These are phyloP conservation scores for Phaseolus lunatus DNA, from an alignment of 306 rosid species.

Conservation along the genomic window DNA sequence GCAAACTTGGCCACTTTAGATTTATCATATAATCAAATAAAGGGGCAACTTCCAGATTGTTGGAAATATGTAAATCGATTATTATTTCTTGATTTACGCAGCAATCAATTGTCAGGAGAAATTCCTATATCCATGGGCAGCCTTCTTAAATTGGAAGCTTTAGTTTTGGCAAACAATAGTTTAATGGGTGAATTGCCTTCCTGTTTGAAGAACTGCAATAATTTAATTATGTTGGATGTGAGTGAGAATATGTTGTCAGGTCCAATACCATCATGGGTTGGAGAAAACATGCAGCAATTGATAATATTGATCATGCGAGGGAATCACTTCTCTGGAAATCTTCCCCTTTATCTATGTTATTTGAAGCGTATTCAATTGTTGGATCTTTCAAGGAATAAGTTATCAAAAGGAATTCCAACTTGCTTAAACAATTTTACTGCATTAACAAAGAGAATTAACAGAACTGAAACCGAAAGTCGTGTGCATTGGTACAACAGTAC, in stretches of 20 bases:
- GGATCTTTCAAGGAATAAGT: too few relatives aligned
- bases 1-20: background rate
- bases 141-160: background rate
- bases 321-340: slow-evolving; percentile 10
- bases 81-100: background rate
- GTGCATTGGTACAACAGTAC: background rate
- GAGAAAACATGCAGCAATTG: background rate
- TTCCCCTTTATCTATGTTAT: too few relatives aligned
- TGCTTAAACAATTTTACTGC: slow-evolving; percentile 27
- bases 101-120: background rate
- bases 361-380: too few relatives aligned
- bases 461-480: background rate
- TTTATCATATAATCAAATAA: background rate
- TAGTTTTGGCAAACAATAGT: slow-evolving; percentile 23
- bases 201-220: background rate
- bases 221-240: slow-evolving; percentile 6
- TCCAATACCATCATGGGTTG: slow-evolving; percentile 38
- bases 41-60: slow-evolving; percentile 1
- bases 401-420: background rate
- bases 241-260: background rate
- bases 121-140: slow-evolving; percentile 26
- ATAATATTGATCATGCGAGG: slow-evolving; percentile 8
- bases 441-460: background rate
- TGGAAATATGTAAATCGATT: background rate
- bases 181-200: slow-evolving; percentile 37